A percentile compares a stretch with the other conserved stretches of the same genome.
Conservation (phyloP, 2,329 filamentous ascomycete species). For the Colletotrichum sp. region DNA sequence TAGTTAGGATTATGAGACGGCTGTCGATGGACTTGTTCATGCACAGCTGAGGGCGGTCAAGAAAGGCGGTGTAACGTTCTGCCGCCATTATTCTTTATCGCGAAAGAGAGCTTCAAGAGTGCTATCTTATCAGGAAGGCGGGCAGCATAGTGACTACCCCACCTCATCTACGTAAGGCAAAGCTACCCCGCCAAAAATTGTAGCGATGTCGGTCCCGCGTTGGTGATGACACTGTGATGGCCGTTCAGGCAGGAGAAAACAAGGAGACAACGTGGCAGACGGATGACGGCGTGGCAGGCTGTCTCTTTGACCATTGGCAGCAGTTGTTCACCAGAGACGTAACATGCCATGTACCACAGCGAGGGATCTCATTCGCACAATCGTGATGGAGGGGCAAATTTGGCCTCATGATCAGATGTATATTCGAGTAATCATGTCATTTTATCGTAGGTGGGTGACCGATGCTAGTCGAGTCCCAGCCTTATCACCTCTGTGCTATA, state of each 20-base stretch:
- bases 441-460: not conserved
- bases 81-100: conserved; percentile 25
- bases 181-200: conserved; percentile 15
- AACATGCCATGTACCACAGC: not conserved
- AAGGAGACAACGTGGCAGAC: not conserved
- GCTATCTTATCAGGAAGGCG: not conserved
- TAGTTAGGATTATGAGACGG: conserved; percentile 8
- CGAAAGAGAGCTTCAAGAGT: not conserved
- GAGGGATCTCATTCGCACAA: not conserved
- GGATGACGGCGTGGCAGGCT: not conserved
- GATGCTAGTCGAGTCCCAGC: not conserved
- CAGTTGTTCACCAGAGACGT: not conserved
- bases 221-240: not conserved
- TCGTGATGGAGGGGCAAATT: not conserved
- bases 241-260: not conserved
- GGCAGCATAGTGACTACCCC: not conserved
- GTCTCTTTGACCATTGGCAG: not conserved
- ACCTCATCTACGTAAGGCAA: conserved; percentile 1
- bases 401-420: conserved; percentile 5
- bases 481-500: not conserved
- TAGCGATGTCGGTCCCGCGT: not conserved
- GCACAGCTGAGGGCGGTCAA: conserved; percentile 26
- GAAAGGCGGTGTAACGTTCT: conserved; percentile 32
- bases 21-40: conserved; percentile 12
- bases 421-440: not conserved